These are phyloP conservation scores for Verticillium tricorpus DNA, from an alignment of 2,329 filamentous ascomycete genomes.

Conservation along the genomic window DNA sequence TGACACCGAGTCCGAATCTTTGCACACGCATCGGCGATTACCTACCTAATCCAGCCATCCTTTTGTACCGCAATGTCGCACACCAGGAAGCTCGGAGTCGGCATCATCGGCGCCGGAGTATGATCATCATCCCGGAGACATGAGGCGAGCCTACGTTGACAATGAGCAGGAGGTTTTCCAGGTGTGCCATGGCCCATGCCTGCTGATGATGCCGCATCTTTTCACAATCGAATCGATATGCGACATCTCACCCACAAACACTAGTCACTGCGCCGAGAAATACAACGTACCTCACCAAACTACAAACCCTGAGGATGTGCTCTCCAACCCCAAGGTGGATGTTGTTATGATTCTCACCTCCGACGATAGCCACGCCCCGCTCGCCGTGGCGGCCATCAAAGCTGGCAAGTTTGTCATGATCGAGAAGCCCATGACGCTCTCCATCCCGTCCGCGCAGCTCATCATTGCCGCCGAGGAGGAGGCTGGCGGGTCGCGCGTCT, in stretches of 20 bases:
- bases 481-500: slow-evolving; percentile 34
- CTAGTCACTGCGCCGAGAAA: slow-evolving; percentile 15
- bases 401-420: slow-evolving; percentile 50
- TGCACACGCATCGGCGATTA: too few species aligned
- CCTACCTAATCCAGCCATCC: neutral
- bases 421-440: slow-evolving; percentile 50
- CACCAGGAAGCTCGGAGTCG: slow-evolving; percentile 7
- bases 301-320: slow-evolving; percentile 29
- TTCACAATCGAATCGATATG: slow-evolving; percentile 2
- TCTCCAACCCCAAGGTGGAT: slow-evolving; percentile 32
- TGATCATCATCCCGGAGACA: neutral
- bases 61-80: slow-evolving; percentile 2
- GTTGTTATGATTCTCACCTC: slow-evolving; percentile 45
- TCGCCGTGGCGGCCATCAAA: slow-evolving; percentile 41
- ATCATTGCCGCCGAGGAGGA: slow-evolving; percentile 41
- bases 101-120: slow-evolving; percentile 12
- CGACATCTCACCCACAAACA: slow-evolving; percentile 3
- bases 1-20: too few species aligned
- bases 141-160: too few species aligned
- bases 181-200: slow-evolving; percentile 14
- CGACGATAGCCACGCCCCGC: slow-evolving; percentile 45
- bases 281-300: slow-evolving; percentile 22
- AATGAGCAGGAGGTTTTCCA: slow-evolving; percentile 12
- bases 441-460: slow-evolving; percentile 31
- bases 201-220: slow-evolving; percentile 5